Evolutionary conservation across 73 alveolate genomes (phyloP).

Genomic region (Effrenium voratum): DNA sequence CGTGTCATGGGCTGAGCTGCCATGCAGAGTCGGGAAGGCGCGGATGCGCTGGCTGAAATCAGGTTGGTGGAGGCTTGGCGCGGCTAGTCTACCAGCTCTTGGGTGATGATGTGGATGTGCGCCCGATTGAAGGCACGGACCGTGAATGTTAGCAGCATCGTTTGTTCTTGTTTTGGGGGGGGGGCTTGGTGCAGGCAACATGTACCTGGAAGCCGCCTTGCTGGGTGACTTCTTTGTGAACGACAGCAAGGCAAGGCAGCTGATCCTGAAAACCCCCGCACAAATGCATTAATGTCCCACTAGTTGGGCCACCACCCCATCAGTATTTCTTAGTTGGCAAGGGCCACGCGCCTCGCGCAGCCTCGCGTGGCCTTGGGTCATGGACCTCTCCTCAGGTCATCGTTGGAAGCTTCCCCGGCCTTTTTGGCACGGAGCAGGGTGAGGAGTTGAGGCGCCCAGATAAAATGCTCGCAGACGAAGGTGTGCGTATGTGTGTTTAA

Average conservation of each 20-base stretch:
- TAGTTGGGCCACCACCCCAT: too few relatives aligned
- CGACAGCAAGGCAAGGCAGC: conserved; percentile 41
- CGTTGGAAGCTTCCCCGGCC: conserved; percentile 91
- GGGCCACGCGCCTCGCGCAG: too few relatives aligned
- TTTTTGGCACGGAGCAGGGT: conserved; percentile 66
- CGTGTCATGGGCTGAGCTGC: not conserved
- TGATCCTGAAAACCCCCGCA: too few relatives aligned
- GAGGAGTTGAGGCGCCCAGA: conserved; percentile 41
- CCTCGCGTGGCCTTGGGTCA: too few relatives aligned
- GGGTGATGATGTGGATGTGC: conserved; percentile 53
- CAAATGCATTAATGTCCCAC: too few relatives aligned
- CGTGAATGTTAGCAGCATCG: not conserved
- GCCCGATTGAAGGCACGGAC: conserved; percentile 48
- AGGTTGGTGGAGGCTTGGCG: conserved; percentile 58
- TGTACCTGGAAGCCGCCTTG: conserved; percentile 76
- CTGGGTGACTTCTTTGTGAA: conserved; percentile 47
- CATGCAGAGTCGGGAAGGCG: not conserved
- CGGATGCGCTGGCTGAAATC: not conserved
- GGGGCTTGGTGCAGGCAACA: conserved; percentile 25
- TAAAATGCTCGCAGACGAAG: too few relatives aligned
- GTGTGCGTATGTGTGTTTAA: too few relatives aligned
- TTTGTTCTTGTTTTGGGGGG: not conserved
- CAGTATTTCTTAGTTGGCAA: too few relatives aligned
- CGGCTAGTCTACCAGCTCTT: conserved; percentile 55
- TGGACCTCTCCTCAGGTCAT: conserved; percentile 42